Percentiles rank a stretch among this genome's conserved stretches.
Evolutionary conservation across 2,329 filamentous ascomycete species (phyloP).

Genomic region (Curvularia sp.): DNA sequence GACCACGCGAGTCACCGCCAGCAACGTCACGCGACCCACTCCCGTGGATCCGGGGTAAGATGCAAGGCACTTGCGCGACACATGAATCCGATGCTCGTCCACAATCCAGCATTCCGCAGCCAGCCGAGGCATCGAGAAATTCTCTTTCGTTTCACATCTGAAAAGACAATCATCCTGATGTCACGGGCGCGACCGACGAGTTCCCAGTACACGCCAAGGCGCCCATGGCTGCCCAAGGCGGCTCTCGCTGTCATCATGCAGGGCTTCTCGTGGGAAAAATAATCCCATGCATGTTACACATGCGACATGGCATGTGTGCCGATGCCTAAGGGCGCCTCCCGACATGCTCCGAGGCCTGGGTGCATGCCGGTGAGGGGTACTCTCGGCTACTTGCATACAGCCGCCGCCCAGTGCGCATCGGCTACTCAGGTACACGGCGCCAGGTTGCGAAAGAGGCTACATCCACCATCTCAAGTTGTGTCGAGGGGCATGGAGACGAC

Average conservation of each 20-base stretch:
- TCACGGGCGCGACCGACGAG: background rate
- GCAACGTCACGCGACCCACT: slow-evolving; percentile 21
- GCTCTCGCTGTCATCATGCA: slow-evolving; percentile 1
- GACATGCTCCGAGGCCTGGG: slow-evolving; percentile 11
- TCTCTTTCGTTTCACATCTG: background rate
- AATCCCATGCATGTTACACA: background rate
- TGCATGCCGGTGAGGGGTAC: slow-evolving; percentile 15
- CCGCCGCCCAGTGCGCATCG: slow-evolving; percentile 17
- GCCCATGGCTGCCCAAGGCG: background rate
- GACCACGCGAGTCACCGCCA: slow-evolving; percentile 17
- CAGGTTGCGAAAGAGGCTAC: background rate
- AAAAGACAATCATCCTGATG: background rate
- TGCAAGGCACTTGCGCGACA: slow-evolving; percentile 17
- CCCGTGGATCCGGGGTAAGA: slow-evolving; percentile 15
- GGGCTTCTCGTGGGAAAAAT: background rate
- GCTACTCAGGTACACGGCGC: slow-evolving; percentile 14
- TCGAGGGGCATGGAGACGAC: background rate
- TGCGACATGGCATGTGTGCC: slow-evolving; percentile 6
- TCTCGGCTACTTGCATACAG: slow-evolving; percentile 26
- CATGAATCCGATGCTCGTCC: slow-evolving; percentile 1
- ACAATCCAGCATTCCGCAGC: background rate
- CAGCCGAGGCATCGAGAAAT: background rate
- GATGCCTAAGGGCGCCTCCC: background rate
- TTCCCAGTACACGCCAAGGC: background rate
- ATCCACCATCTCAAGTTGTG: background rate